phyloP scores from a whole-genome alignment of 345 rosid species.

The Bruguiera sexangula region DNA sequence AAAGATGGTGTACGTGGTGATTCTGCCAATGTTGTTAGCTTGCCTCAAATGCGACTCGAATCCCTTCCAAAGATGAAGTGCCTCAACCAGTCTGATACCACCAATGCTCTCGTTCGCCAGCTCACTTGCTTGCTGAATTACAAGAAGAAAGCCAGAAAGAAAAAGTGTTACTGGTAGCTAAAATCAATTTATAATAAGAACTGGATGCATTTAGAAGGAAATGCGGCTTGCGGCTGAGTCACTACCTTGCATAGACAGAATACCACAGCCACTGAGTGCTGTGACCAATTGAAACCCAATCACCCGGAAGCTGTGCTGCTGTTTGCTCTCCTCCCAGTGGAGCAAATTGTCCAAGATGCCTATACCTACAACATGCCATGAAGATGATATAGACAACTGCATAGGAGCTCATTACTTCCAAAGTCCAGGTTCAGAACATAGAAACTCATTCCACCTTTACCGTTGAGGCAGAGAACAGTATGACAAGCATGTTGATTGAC shows the following conservation, averaged over 20 bases:
- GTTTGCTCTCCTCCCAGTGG: slow-evolving; percentile 98
- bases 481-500: too few relatives aligned
- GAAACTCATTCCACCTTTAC: neutral
- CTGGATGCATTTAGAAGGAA: neutral
- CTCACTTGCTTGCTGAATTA: slow-evolving; percentile 84
- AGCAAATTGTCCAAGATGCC: slow-evolving; percentile 92
- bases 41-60: slow-evolving; percentile 70
- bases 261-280: slow-evolving; percentile 98
- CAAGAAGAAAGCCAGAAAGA: neutral
- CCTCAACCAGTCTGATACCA: slow-evolving; percentile 84
- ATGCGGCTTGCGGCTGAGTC: neutral
- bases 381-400: neutral
- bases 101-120: slow-evolving; percentile 93
- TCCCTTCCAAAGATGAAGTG: slow-evolving; percentile 90
- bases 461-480: too few relatives aligned
- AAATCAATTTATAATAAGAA: neutral
- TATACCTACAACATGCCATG: slow-evolving; percentile 48
- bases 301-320: slow-evolving; percentile 97
- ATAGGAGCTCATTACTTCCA: neutral
- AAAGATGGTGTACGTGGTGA: neutral
- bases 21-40: neutral
- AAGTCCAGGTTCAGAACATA: neutral
- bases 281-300: slow-evolving; percentile 90
- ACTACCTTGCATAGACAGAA: slow-evolving; percentile 89
- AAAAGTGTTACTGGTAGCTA: neutral